Evolutionary conservation across 83 land plant genomes (phyloP), one percentile per base, ranked within the genome.

Genomic region (Diphasiastrum complanatum): DNA sequence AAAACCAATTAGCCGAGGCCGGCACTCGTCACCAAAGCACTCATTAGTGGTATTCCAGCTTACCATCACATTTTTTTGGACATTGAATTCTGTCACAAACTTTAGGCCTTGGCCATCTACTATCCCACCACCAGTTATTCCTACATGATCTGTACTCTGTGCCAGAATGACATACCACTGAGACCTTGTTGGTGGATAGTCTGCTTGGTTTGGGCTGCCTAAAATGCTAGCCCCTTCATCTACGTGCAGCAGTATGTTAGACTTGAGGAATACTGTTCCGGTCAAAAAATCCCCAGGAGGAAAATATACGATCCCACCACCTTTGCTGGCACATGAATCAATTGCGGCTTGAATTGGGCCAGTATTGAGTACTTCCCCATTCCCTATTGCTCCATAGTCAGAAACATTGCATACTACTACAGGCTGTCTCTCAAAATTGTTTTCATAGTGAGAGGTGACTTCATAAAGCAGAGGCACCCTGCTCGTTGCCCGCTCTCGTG

Each of bases 11-110:
- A 91, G 69, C 6, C 95, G 53, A 2, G 97, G 97, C 29, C 97
- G 78, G 70, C 97, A 91, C 76, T 91, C 97, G 41, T 91, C 87
- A 0, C 97, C 97, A 0, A 2, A 29, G 60, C 97, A 91, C 34
- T 52, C 73, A 5, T 95, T 84, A 1, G 95, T 87, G 48, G 10
- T 36, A 53, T 91, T 91, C 97, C 97, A 91, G 70, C 95, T 91
- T 61, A 80, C 79, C 97, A 91, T 91, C 52, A 87, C 85, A 60
- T 91, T 87, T 84, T 91, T 91, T 71, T 64, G 74, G 63, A 32
- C 48, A 47, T 78, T 73, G 30, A 46, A 67, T 50, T 65, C 61
- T 48, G 55, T 64, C 61, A 91, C 97, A 58, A 87, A 91, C 63
- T 83, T 65, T 60, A 66, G 46, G 51, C 78, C 67, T 64, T 77